These are phyloP conservation scores for Pseudocercospora fijiensis DNA, from an alignment of 2,329 filamentous ascomycete species.

Conservation along the genomic window DNA sequence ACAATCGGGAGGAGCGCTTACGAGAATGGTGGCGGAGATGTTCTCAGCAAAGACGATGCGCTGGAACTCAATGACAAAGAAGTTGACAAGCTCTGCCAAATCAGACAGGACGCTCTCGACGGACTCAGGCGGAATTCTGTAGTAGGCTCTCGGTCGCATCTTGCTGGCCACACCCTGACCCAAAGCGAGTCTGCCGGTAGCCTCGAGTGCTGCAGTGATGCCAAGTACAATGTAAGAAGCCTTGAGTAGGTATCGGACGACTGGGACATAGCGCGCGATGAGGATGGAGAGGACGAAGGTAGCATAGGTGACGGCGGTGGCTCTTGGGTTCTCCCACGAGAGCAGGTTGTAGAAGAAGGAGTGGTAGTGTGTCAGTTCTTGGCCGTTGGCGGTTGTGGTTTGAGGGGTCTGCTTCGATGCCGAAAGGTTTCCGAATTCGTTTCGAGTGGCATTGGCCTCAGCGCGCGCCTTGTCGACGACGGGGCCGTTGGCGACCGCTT, in stretches of 20 bases:
- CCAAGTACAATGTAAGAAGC: conserved; percentile 59
- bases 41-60: conserved; percentile 66
- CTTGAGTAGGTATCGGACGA: conserved; percentile 63
- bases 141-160: conserved; percentile 64
- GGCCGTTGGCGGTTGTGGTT: conserved; percentile 58
- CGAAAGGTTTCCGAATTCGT: conserved; percentile 60
- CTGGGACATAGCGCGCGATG: conserved; percentile 61
- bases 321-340: conserved; percentile 66
- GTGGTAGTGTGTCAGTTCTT: conserved; percentile 66
- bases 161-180: conserved; percentile 60
- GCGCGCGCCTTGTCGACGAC: conserved; percentile 58
- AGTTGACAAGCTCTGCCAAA: conserved; percentile 64
- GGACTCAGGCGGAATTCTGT: conserved; percentile 63
- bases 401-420: conserved; percentile 54
- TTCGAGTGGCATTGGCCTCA: conserved; percentile 56
- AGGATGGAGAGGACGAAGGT: conserved; percentile 60
- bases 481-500: conserved; percentile 53
- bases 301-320: conserved; percentile 61
- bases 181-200: conserved; percentile 56
- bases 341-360: conserved; percentile 65
- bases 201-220: conserved; percentile 57
- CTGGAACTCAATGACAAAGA: conserved; percentile 68
- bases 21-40: conserved; percentile 58
- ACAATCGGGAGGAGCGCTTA: conserved; percentile 43
- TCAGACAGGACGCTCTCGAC: conserved; percentile 62